Evolutionary conservation across 140 eudicot genomes (phyloP).

Genomic region (Oenanthe javanica): DNA sequence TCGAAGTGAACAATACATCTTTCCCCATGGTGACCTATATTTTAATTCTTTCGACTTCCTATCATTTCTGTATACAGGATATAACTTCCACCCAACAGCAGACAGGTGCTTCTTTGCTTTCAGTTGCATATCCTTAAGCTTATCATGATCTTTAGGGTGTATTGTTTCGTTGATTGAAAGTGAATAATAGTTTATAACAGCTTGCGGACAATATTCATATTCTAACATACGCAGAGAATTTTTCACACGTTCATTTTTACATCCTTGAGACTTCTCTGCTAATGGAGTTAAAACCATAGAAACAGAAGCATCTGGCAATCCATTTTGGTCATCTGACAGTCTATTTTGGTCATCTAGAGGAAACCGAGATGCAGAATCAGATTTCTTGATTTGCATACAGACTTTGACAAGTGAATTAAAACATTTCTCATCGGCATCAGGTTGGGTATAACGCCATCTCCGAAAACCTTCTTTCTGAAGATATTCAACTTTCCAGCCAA

Average conservation of each 20-base stretch:
- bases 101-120: constrained; percentile 55
- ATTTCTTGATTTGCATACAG: constrained; percentile 19
- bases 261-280: constrained; percentile 14
- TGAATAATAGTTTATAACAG: constrained; percentile 35
- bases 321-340: neutral
- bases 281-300: neutral
- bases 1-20: constrained; percentile 22
- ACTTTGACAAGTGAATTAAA: constrained; percentile 35
- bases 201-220: constrained; percentile 43
- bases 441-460: constrained; percentile 49
- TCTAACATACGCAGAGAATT: constrained; percentile 12
- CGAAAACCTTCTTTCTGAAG: neutral
- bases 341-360: neutral
- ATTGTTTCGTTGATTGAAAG: neutral
- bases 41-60: constrained; percentile 4
- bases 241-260: neutral
- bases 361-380: constrained; percentile 3
- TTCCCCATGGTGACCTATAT: constrained; percentile 50
- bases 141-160: constrained; percentile 1
- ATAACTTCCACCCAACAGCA: constrained; percentile 55
- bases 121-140: neutral
- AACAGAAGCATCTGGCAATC: neutral
- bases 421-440: constrained; percentile 18
- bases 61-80: neutral
- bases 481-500: constrained; percentile 65